Percentiles rank a stretch among this genome's conserved stretches.
Conservation (phyloP, 441 rosid species). For the Erodium moschatum region DNA sequence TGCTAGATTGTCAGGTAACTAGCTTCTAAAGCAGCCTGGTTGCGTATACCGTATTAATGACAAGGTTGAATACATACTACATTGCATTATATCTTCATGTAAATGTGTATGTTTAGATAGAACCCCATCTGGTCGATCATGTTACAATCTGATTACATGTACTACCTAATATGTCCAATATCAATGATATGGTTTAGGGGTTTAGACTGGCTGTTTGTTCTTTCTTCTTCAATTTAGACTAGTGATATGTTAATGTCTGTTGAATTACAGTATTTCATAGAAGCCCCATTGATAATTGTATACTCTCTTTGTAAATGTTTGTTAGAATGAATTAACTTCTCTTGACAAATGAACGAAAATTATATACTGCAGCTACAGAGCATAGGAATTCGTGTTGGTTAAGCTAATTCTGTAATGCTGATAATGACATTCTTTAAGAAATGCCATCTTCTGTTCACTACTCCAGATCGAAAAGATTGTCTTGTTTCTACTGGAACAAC, state of each 20-base stretch:
- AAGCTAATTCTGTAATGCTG: background rate
- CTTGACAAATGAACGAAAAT: background rate
- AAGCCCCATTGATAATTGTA: no score
- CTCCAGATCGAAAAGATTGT: constrained; percentile 43
- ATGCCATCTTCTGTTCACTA: constrained; percentile 8
- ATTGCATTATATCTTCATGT: background rate
- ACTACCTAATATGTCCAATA: background rate
- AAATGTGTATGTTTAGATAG: background rate
- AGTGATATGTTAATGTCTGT: background rate
- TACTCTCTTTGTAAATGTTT: background rate
- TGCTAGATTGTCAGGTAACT: constrained; percentile 47
- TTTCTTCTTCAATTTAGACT: background rate
- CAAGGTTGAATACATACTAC: background rate
- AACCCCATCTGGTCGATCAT: background rate
- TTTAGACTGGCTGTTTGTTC: background rate
- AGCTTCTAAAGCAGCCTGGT: background rate
- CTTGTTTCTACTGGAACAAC: constrained; percentile 44
- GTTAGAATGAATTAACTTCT: background rate
- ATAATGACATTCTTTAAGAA: background rate
- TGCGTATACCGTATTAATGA: no score
- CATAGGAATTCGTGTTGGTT: background rate
- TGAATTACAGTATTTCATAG: background rate
- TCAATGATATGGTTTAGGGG: background rate
- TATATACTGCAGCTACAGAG: background rate
- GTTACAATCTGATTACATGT: background rate